Base-by-base conservation (phyloP, 2,329 filamentous ascomycete species). In the Trichoderma sp. region DNA sequence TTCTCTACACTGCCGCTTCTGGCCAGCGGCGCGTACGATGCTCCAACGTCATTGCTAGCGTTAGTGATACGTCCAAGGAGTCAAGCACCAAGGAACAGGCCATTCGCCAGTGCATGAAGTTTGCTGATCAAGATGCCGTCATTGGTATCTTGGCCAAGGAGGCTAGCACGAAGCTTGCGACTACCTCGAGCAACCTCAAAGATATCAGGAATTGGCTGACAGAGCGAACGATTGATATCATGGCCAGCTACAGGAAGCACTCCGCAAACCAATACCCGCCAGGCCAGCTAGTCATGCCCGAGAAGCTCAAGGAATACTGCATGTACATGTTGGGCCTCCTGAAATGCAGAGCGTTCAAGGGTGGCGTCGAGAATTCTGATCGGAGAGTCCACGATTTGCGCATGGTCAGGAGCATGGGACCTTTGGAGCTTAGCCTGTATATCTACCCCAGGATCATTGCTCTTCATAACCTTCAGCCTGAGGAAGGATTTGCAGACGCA, bases 61-160 rank as follows among this genome's bases (percentile, higher is more conserved):
- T 98, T 49, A 96, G 91, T 72, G 93, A 97, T 73, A 81, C 79
- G 4, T 79, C 79, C 14, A 81, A 81, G 74, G 79, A 81, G 68
- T 77, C 79, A n/a, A 76, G 76, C 59, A 72, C 72, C 46, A 75
- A 78, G 14, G 79, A 81, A 68, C 78, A 79, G 69, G 90, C 89
- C 67, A 90, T 93, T 14, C 88, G 92, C 71, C 94, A 97, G 70
- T 87, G 86, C 75, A 93, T 98, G 88, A 96, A 94, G 76, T 96
- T 94, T 77, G 90, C 98, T 51, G 96, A 99, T 77, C 95, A 99
- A 78, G 96, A 99, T 79, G 94, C 96, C 7, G 93, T 99, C 28
- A 87, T 95, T 69, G 88, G 89, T 46, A 88, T 98, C 68, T 88
- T 99, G 69, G 94, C 95, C 56, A 98, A 98, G 83, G 95, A 99